Conservation (phyloP, 306 rosid species). For the Quercus variabilis region DNA sequence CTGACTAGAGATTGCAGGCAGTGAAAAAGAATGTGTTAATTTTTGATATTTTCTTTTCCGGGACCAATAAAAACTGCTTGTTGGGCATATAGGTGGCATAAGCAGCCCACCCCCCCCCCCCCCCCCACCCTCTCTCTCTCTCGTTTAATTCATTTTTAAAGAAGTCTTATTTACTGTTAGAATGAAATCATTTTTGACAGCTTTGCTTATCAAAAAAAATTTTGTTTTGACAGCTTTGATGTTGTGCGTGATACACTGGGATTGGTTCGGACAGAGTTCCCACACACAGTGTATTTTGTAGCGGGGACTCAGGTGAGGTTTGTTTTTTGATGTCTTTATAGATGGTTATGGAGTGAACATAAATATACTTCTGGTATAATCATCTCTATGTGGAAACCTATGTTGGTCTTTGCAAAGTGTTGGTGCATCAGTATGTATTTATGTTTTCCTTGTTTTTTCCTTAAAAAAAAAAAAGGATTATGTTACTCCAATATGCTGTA, state of each 20-base stretch:
- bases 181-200: constrained; percentile 44
- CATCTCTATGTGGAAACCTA: background rate
- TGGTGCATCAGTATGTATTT: background rate
- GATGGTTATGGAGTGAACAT: background rate
- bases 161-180: background rate
- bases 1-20: background rate
- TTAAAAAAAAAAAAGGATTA: background rate
- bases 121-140: too few species aligned
- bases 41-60: background rate
- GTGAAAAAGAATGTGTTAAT: background rate
- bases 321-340: background rate
- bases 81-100: background rate
- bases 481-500: background rate
- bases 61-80: background rate
- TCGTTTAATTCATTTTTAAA: background rate
- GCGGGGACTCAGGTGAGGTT: constrained; percentile 88
- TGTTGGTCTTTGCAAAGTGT: background rate
- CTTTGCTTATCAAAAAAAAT: constrained; percentile 22
- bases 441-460: background rate
- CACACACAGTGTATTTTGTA: constrained; percentile 70
- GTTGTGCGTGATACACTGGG: constrained; percentile 72
- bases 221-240: constrained; percentile 65
- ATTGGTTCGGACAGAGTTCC: constrained; percentile 73
- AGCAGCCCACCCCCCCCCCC: background rate
- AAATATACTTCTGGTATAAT: background rate